These are phyloP conservation scores for Paspalum vaginatum DNA, from an alignment of 176 grass and related monocot species.

Conservation along the genomic window DNA sequence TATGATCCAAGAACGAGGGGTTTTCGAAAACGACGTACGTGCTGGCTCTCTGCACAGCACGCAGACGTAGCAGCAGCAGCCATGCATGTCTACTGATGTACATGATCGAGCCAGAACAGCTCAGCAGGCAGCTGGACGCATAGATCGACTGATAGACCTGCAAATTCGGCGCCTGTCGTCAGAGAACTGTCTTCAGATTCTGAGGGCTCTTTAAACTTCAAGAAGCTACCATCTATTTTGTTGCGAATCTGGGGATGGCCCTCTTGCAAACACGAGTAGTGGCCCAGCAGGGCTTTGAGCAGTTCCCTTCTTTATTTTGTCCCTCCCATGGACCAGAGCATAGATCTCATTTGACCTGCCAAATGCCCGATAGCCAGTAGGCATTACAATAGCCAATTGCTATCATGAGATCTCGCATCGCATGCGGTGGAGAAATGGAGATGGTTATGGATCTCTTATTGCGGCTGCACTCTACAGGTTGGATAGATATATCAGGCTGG, in stretches of 20 bases:
- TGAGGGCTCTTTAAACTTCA: not conserved
- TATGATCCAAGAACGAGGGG: not conserved
- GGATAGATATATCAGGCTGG: not conserved
- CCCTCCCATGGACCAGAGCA: not conserved
- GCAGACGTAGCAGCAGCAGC: not conserved
- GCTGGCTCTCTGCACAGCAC: not conserved
- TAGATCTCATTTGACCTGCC: not conserved
- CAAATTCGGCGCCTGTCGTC: not conserved
- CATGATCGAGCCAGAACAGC: not conserved
- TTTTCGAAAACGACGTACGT: constrained; percentile 22
- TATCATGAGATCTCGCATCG: not conserved
- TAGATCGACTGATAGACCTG: no score
- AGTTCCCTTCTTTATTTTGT: not conserved
- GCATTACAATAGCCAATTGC: not conserved
- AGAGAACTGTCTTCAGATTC: not conserved
- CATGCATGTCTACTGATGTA: no score
- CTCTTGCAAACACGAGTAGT: not conserved
- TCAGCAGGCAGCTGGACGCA: not conserved
- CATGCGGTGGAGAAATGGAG: not conserved
- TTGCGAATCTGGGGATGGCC: not conserved
- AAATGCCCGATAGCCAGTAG: no score
- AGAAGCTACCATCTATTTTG: not conserved
- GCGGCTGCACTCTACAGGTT: not conserved
- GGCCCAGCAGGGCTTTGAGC: not conserved
- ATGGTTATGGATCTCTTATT: not conserved